A percentile compares a stretch with the other conserved stretches of the same genome.
Evolutionary conservation across 2,329 filamentous ascomycete genomes (phyloP).

Genomic region (Truncatella angustata): DNA sequence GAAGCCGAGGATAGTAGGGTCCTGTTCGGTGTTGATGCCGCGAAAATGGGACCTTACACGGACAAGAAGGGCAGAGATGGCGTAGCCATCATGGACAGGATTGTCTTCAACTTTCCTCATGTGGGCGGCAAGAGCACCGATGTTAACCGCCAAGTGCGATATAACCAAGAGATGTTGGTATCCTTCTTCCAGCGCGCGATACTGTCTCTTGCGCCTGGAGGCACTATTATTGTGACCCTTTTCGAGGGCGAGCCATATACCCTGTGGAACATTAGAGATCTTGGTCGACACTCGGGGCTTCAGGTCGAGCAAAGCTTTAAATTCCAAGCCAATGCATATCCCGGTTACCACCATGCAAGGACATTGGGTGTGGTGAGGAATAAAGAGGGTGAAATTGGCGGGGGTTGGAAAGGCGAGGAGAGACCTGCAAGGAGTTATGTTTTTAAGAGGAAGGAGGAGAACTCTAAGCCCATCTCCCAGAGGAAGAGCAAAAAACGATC

Average conservation of each 20-base stretch:
- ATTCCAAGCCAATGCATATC: slow-evolving; percentile 67
- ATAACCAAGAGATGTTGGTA: slow-evolving; percentile 80
- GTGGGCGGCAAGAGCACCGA: slow-evolving; percentile 89
- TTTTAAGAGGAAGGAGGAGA: slow-evolving; percentile 59
- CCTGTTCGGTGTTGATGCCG: slow-evolving; percentile 66
- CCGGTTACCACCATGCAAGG: slow-evolving; percentile 70
- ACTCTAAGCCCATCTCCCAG: slow-evolving; percentile 17
- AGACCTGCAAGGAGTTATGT: slow-evolving; percentile 57
- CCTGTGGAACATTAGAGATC: slow-evolving; percentile 88
- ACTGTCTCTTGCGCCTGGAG: slow-evolving; percentile 51
- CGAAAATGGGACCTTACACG: slow-evolving; percentile 53
- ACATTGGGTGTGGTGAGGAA: slow-evolving; percentile 65
- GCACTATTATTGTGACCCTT: slow-evolving; percentile 74
- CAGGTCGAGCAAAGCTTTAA: slow-evolving; percentile 68
- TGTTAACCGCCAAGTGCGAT: slow-evolving; percentile 88
- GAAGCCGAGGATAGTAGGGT: slow-evolving; percentile 44
- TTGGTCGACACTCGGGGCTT: slow-evolving; percentile 75
- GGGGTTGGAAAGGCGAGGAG: slow-evolving; percentile 52
- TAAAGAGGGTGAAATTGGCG: slow-evolving; percentile 41
- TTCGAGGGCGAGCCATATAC: slow-evolving; percentile 96
- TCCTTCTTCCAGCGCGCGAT: slow-evolving; percentile 61
- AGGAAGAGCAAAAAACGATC: slow-evolving; percentile 28
- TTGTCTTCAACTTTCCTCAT: slow-evolving; percentile 97
- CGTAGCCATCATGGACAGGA: slow-evolving; percentile 61
- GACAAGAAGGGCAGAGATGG: slow-evolving; percentile 34